These are phyloP conservation scores for Taphrina pruni DNA, from an alignment of 1,139 yeast genomes.

Conservation along the genomic window DNA sequence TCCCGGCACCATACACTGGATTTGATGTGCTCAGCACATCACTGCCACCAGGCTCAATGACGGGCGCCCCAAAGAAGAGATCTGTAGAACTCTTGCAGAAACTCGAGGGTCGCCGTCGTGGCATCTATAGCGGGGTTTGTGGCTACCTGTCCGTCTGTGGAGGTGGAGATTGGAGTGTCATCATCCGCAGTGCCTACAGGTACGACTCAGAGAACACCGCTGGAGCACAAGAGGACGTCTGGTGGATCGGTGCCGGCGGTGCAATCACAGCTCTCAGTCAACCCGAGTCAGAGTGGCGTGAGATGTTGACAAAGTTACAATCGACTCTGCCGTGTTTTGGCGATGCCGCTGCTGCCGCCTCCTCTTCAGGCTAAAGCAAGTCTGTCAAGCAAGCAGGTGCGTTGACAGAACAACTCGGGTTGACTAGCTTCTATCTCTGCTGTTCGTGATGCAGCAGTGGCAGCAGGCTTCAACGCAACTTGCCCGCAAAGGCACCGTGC, in stretches of 20 bases:
- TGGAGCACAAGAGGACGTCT: conserved; percentile 52
- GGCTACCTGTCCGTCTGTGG: conserved; percentile 89
- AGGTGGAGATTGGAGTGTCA: conserved; percentile 95
- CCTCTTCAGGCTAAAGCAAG: not conserved
- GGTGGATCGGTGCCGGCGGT: conserved; percentile 98
- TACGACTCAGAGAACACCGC: conserved; percentile 60
- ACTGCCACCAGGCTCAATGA: conserved; percentile 98
- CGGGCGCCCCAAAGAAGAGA: conserved; percentile 96
- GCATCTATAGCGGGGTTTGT: conserved; percentile 89
- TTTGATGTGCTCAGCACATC: conserved; percentile 78
- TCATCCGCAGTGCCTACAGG: conserved; percentile 80
- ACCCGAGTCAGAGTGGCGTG: conserved; percentile 85
- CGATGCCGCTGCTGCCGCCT: not conserved
- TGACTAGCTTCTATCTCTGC: no score
- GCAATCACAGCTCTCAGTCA: conserved; percentile 92
- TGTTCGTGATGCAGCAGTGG: no score
- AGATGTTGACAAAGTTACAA: conserved; percentile 78
- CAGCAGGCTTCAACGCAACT: no score
- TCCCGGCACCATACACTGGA: conserved; percentile 62
- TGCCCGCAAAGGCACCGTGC: no score
- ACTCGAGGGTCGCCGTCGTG: conserved; percentile 62
- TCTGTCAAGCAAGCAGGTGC: no score
- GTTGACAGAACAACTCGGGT: no score
- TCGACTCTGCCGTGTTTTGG: conserved; percentile 65
- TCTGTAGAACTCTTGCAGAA: conserved; percentile 80